Conservation (phyloP, 441 rosid species). For the Corymbia calophylla region DNA sequence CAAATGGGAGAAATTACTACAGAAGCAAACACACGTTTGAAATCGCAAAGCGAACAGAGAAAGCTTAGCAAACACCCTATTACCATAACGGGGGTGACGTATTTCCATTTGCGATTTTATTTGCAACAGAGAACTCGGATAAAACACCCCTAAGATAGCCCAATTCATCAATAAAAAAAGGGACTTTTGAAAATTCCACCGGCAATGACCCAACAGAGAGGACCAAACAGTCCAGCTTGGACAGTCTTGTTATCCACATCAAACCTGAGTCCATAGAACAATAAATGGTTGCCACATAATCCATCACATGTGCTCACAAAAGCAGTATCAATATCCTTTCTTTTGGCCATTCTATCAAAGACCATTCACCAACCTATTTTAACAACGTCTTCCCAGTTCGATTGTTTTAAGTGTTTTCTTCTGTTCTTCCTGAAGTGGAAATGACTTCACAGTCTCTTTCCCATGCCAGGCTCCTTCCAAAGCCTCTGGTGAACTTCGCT, state of each 20-base stretch:
- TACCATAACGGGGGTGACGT: background rate
- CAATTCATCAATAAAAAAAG: background rate
- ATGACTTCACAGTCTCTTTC: slow-evolving; percentile 20
- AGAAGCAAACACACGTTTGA: background rate
- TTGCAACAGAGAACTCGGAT: background rate
- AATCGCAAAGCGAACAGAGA: background rate
- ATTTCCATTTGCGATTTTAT: background rate
- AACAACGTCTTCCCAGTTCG: background rate
- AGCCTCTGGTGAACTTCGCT: background rate
- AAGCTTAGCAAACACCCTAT: background rate
- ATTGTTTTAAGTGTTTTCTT: background rate
- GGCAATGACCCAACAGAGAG: background rate
- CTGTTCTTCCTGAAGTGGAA: slow-evolving; percentile 21
- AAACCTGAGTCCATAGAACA: background rate
- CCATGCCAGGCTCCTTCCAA: slow-evolving; percentile 10
- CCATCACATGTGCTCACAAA: slow-evolving; percentile 2
- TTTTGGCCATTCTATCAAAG: background rate
- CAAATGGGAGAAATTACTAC: background rate
- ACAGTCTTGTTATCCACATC: slow-evolving; percentile 26
- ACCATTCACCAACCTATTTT: background rate
- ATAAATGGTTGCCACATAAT: slow-evolving; percentile 42
- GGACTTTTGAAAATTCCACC: background rate
- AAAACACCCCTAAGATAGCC: background rate
- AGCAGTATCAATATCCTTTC: background rate
- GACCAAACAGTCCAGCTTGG: background rate